phyloP scores from a whole-genome alignment of 2,329 filamentous ascomycete species.

The Fusarium sp. region DNA sequence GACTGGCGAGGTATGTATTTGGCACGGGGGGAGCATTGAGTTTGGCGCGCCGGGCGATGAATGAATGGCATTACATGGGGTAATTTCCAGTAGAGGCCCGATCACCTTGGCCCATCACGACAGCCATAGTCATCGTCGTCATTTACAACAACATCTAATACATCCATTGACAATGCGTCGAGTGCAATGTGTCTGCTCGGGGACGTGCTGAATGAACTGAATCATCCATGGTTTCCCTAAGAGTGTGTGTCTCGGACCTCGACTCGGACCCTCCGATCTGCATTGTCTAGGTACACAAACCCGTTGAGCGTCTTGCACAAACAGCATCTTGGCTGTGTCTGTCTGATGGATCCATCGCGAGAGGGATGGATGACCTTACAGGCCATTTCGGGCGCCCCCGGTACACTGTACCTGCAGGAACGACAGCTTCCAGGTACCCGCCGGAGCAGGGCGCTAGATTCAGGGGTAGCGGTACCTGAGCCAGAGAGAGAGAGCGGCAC shows the following conservation, averaged over 20 bases:
- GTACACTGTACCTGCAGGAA: constrained; percentile 47
- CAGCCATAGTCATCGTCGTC: neutral
- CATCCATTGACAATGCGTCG: constrained; percentile 4
- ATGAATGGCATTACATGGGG: neutral
- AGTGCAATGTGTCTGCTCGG: neutral
- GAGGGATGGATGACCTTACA: neutral
- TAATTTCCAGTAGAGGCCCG: constrained; percentile 11
- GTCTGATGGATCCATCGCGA: neutral
- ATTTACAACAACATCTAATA: constrained; percentile 2
- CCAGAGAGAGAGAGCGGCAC: constrained; percentile 21
- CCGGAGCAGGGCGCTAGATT: constrained; percentile 35
- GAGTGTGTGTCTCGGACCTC: neutral
- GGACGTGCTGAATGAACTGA: neutral
- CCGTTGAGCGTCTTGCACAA: neutral
- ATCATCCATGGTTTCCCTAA: neutral
- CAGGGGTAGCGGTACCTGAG: constrained; percentile 33
- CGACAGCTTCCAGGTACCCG: constrained; percentile 39
- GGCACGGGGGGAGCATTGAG: neutral
- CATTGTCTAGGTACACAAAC: neutral
- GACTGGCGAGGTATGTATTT: constrained; percentile 9
- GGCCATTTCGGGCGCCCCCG: constrained; percentile 11
- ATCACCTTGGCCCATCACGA: constrained; percentile 1
- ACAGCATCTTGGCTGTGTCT: neutral
- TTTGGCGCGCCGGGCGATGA: neutral
- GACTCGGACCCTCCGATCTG: neutral